These are phyloP conservation scores for Geranomyces variabilis DNA, from an alignment of 192 early-diverging fungal species.

Conservation along the genomic window DNA sequence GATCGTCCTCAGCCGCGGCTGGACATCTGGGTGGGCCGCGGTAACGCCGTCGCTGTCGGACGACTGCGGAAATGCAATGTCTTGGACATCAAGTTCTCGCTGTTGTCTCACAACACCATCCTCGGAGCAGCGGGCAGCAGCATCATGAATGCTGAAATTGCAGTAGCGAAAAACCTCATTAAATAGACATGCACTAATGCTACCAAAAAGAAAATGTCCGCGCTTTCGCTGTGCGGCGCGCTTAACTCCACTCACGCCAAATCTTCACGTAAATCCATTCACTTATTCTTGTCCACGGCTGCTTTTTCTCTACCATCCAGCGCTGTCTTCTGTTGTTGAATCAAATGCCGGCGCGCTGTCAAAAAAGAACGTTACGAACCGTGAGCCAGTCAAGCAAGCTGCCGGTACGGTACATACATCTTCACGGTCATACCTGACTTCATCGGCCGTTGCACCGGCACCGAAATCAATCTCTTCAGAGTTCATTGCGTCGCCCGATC, in stretches of 20 bases:
- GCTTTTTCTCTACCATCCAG: too few species aligned
- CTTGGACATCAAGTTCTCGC: slow-evolving; percentile 88
- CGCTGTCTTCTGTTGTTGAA: neutral
- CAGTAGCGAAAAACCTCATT: slow-evolving; percentile 56
- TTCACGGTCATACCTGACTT: slow-evolving; percentile 26
- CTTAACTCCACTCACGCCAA: too few species aligned
- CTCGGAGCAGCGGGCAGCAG: slow-evolving; percentile 93
- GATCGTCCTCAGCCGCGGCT: slow-evolving; percentile 96
- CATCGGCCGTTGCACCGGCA: slow-evolving; percentile 35
- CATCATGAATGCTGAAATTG: slow-evolving; percentile 94
- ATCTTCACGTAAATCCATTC: too few species aligned
- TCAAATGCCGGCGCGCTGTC: slow-evolving; percentile 16
- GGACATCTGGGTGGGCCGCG: slow-evolving; percentile 81
- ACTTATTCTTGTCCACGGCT: too few species aligned
- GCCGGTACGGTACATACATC: too few species aligned
- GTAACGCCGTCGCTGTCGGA: slow-evolving; percentile 92
- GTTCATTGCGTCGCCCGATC: neutral
- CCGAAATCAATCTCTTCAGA: slow-evolving; percentile 13
- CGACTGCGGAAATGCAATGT: slow-evolving; percentile 83
- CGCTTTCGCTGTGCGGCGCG: too few species aligned
- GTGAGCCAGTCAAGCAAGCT: too few species aligned
- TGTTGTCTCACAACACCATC: slow-evolving; percentile 94
- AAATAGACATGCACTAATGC: too few species aligned
- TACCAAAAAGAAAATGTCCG: too few species aligned
- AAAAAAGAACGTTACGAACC: neutral